Base-by-base conservation (phyloP, 257 asterid species). In the Henckelia pumila region DNA sequence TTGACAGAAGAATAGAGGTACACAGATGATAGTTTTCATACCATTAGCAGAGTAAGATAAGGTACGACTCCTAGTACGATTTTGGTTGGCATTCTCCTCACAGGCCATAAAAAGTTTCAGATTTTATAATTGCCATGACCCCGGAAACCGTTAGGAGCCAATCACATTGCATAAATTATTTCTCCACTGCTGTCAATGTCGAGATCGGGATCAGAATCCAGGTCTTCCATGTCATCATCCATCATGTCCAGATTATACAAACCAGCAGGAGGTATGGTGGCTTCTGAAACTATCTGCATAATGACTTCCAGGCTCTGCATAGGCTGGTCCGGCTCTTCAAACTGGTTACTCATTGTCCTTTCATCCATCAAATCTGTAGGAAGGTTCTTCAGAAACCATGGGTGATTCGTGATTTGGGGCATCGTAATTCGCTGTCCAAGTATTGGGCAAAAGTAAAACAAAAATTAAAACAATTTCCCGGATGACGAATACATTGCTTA, bases 151-250 rank as follows among this genome's bases (percentile, higher is more conserved):
- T 44, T 16, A 44, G 53, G 6, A 44, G 2, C 21, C 17, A 20
- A 72, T 86, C 87, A 91, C 81, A 89, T 83, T 1, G 98, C 98
- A 67, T 84, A 88, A 56, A 92, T 86, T 59, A 92, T 76, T 80
- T 92, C 98, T n/a, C 98, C 98, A 5, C 98, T 92, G 86, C 97
- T 92, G 77, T 92, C 98, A 70, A 89, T 68, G 57, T 92, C 98
- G 10, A 89, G 91, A 71, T 89, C 96, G 25, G 97, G 97, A 64
- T 89, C 97, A 5, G 96, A 86, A 68, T 91, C 98, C 14, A 87
- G 74, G 84, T 89, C 98, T 0, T 89, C 95, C 84, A 85, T 80
- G 86, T 92, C 95, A 67, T 89, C 94, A 7, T 92, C 98, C 90
- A 88, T 86, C 85, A 86, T 70, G 71, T 90, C 96, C 69, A 86